phyloP scores from a whole-genome alignment of 257 asterid species.

The Lithospermum erythrorhizon region DNA sequence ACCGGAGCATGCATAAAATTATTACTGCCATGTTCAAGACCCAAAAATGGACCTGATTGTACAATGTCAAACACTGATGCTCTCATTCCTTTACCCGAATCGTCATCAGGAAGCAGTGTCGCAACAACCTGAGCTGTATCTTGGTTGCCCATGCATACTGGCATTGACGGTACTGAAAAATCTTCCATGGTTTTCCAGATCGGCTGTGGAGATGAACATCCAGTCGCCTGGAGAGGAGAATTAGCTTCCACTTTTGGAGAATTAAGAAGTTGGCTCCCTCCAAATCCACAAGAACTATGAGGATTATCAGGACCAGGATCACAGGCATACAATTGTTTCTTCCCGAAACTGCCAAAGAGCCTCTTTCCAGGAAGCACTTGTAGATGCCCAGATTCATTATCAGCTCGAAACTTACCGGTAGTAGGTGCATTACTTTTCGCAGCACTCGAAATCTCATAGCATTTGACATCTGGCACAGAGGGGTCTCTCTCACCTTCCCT shows the following conservation, averaged over 20 bases:
- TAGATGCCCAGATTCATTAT: conserved; percentile 13
- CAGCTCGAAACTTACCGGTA: conserved; percentile 15
- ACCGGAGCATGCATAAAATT: conserved; percentile 14
- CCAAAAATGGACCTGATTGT: conserved; percentile 15
- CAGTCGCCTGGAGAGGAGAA: conserved; percentile 24
- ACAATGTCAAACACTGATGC: conserved; percentile 20
- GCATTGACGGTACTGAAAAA: conserved; percentile 29
- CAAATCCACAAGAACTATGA: conserved; percentile 28
- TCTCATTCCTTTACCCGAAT: conserved; percentile 25
- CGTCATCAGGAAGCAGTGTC: conserved; percentile 25
- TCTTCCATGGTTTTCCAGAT: conserved; percentile 13
- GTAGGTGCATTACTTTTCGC: conserved; percentile 17
- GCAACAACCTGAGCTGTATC: conserved; percentile 24
- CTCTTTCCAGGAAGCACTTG: conserved; percentile 15
- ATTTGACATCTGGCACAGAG: conserved; percentile 26
- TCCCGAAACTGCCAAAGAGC: conserved; percentile 9
- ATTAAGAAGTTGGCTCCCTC: conserved; percentile 28
- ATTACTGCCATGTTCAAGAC: conserved; percentile 11
- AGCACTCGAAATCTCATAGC: conserved; percentile 15
- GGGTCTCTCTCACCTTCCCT: conserved; percentile 27
- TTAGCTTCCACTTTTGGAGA: conserved; percentile 33
- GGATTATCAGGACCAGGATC: conserved; percentile 28
- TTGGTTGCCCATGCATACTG: conserved; percentile 24
- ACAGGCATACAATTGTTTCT: conserved; percentile 23
- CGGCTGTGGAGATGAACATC: conserved; percentile 28